These are phyloP conservation scores for Corynespora cassiicola DNA, from an alignment of 2,329 filamentous ascomycete species.

Conservation along the genomic window DNA sequence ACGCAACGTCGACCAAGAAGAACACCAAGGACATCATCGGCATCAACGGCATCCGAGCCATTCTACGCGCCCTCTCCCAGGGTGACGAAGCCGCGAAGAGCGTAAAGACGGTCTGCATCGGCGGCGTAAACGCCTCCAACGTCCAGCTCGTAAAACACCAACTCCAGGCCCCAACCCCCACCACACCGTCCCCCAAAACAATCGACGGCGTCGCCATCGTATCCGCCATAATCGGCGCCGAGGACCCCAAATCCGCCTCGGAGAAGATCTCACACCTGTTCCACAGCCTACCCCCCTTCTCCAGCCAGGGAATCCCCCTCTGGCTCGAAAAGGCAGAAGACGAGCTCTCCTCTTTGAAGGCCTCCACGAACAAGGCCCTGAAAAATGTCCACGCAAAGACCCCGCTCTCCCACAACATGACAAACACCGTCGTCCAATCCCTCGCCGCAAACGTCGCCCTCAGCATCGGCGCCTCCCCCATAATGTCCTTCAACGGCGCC, in stretches of 20 bases:
- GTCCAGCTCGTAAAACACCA: slow-evolving; percentile 77
- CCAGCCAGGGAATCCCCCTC: slow-evolving; percentile 26
- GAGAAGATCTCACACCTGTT: slow-evolving; percentile 65
- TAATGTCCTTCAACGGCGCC: slow-evolving; percentile 88
- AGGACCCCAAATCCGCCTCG: slow-evolving; percentile 70
- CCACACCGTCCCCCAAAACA: slow-evolving; percentile 53
- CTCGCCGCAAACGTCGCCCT: slow-evolving; percentile 91
- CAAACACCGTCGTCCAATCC: slow-evolving; percentile 94
- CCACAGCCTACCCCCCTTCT: slow-evolving; percentile 33
- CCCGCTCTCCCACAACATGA: slow-evolving; percentile 95
- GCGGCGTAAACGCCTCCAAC: slow-evolving; percentile 82
- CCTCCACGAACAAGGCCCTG: slow-evolving; percentile 55
- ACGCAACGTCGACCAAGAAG: slow-evolving; percentile 80
- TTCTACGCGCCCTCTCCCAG: slow-evolving; percentile 67
- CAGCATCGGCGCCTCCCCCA: slow-evolving; percentile 83
- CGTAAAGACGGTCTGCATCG: slow-evolving; percentile 76
- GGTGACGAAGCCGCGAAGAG: slow-evolving; percentile 31
- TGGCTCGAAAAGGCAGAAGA: slow-evolving; percentile 24
- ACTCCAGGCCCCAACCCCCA: slow-evolving; percentile 53
- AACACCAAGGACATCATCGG: slow-evolving; percentile 86
- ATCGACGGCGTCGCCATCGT: slow-evolving; percentile 88
- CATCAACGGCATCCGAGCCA: slow-evolving; percentile 71
- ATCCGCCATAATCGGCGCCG: slow-evolving; percentile 81
- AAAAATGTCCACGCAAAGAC: slow-evolving; percentile 65
- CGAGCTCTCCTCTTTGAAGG: slow-evolving; percentile 16